Percentiles rank a stretch among this genome's conserved stretches.
Evolutionary conservation across 2,329 filamentous ascomycete genomes (phyloP).

Genomic region (Calonectria multiphialidica): DNA sequence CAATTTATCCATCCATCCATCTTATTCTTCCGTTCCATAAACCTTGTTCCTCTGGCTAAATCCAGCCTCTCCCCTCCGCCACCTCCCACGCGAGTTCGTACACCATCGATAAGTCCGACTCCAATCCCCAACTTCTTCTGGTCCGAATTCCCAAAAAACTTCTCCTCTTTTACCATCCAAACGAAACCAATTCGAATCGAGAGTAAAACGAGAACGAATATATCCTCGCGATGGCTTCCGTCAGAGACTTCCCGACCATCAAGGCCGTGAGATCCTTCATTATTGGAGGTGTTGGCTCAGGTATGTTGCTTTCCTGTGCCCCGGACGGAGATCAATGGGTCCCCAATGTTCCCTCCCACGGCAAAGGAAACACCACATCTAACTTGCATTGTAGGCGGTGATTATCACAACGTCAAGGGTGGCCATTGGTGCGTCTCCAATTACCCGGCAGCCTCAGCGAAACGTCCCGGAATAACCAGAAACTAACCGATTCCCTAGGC

Average conservation of each 20-base stretch:
- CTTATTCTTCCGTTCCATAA: not conserved
- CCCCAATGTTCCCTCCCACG: too few species aligned
- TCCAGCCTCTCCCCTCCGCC: not conserved
- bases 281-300: constrained; percentile 58
- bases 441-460: not conserved
- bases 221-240: constrained; percentile 56
- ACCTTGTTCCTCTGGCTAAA: constrained; percentile 8
- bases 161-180: constrained; percentile 7
- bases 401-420: constrained; percentile 92
- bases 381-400: constrained; percentile 66
- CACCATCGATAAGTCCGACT: constrained; percentile 5
- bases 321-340: not conserved
- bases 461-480: not conserved
- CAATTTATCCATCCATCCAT: constrained; percentile 9
- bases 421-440: constrained; percentile 68
- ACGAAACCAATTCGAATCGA: not conserved
- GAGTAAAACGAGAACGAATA: not conserved
- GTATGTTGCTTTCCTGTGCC: constrained; percentile 28
- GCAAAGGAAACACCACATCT: not conserved
- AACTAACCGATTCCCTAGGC: constrained; percentile 66
- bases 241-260: constrained; percentile 77
- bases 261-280: constrained; percentile 81
- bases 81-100: not conserved
- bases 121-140: not conserved
- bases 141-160: not conserved